Evolutionary conservation across 129 eudicot species (phyloP), one percentile per base, ranked within the genome.

Genomic region (Dittrichia graveolens): DNA sequence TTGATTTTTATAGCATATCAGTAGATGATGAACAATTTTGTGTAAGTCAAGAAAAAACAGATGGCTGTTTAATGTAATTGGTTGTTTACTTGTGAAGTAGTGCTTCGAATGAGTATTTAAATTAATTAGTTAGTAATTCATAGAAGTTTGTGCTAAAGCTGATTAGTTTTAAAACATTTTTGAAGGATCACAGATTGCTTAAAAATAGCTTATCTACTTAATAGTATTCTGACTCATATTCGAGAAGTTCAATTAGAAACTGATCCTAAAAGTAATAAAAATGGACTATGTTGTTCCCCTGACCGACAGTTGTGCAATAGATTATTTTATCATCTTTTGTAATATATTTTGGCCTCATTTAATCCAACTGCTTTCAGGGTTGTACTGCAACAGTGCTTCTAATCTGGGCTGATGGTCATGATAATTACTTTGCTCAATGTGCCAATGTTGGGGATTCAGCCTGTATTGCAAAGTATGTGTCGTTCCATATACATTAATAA

Each of bases 401-500:
- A 68, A 82, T 90, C 46, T 95, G 99, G 99, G 75, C 84, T 59
- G 91, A 90, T 80, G 91, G 86, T 70, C 76, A 80, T 71, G 84
- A 76, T 55, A 86, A 80, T 83, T 90, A 77, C 88, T 95, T 79
- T 81, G 88, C 79, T 44, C 99, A 95, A 85, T 95, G 97, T 81
- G 99, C 91, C 65, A 95, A 95, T 83, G 94, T 95, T 78, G 99
- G 99, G 67, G 99, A 95, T 80, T 95, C 99, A 13, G 85, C 96
- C 52, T 95, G 99, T 83, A 79, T 90, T 43, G 67, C 86, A 42
- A 84, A 84, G 99, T 95, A 88, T 54, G 97, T 94, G 49, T 50
- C 42, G 59, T 61, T 7, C 16, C 37, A 34, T 45, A 44, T 72
- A 12, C 54, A 66, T 41, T 5, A 6, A 24, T 24, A 24, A 12